Base-by-base conservation (phyloP, 257 asterid species). In the Penstemon eatonii region DNA sequence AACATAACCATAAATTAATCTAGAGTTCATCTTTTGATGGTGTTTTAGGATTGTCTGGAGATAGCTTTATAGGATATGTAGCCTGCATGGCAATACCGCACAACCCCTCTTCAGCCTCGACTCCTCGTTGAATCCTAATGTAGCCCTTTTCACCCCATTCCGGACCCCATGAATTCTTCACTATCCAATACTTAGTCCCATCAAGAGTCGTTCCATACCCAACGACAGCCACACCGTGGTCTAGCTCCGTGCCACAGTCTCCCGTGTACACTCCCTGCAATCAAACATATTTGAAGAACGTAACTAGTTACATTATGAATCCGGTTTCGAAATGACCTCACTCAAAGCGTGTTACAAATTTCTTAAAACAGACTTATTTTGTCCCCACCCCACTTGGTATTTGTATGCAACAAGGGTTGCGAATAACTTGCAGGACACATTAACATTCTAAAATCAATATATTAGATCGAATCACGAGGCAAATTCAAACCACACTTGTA, bases 31-130 rank as follows among this genome's bases (percentile, higher is more conserved):
- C 96, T 73, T 82, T 85, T 0, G 63, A 33, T 18, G 84, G 76
- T 46, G 75, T 65, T 52, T 72, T 81, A 0, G 92, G 92, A 46
- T 89, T 83, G 50, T 80, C 74, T 0, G 92, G 42, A 3, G 86
- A 75, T 52, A 72, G n/a, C 75, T 89, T 89, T 67, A 89, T 8
- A 1, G 96, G 96, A 53, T 89, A 89, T 10, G 96, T 78, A 8
- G 95, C 92, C 39, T 87, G 84, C 87, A 83, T 85, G 33, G 95
- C 85, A 56, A 89, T 83, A 7, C 96, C 96, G 73, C 96, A 89
- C 19, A 85, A 45, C 18, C 95, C 96, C 44, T 75, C 95, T 52
- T 69, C 8, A 10, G 81, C 81, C 33, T 69, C 72, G 3, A 78
- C 76, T 5, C 74, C 87, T 0, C 92, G 80, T 60, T 87, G 73